Base-by-base conservation (phyloP, 2,329 filamentous ascomycete species). In the Paracoccidioides lutzii region DNA sequence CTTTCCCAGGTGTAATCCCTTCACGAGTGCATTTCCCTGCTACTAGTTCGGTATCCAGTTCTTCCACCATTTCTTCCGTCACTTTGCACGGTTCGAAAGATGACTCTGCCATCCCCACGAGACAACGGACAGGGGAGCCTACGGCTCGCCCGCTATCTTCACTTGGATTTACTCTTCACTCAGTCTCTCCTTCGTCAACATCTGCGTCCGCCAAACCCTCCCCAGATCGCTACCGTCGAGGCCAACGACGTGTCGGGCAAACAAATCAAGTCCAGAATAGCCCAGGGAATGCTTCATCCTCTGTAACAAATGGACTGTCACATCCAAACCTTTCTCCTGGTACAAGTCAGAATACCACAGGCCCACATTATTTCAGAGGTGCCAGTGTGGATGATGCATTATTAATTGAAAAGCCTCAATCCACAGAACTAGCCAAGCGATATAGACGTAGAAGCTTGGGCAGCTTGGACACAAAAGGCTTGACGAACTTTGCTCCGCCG, bases 391-490 rank as follows among this genome's bases (percentile, higher is more conserved):
- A 94, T 69, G 88, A 93, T 63, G 81, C 83, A 55, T 65, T 88
- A 40, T 66, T 88, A 40, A 58, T 59, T 4, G 66, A 71, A 46
- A 66, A 64, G 45, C 58, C 75, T 78, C 63, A 81, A 76, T 56
- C 55, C 69, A 76, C 80, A 15, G 88, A 91, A 33, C 78, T 85
- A 40, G 80, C 83, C 8, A 89, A 86, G 71, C 80, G 88, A 66
- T 86, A 90, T 71, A 80, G 90, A 63, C 82, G 90, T 66, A 83
- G 90, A 61, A 96, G 90, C 71, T 81, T 94, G 73, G 88, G 88
- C 61, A 85, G 82, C 56, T 73, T 85, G 58, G 76, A 79, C 61
- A 71, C 70, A 45, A 66, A 69, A 53, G 66, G 69, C 57, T 63
- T 73, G 56, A 66, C 67, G 35, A 68, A 66, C 53, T 58, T 70